Evolutionary conservation across 2,329 filamentous ascomycete genomes (phyloP).

Genomic region (Penicillium sp.): DNA sequence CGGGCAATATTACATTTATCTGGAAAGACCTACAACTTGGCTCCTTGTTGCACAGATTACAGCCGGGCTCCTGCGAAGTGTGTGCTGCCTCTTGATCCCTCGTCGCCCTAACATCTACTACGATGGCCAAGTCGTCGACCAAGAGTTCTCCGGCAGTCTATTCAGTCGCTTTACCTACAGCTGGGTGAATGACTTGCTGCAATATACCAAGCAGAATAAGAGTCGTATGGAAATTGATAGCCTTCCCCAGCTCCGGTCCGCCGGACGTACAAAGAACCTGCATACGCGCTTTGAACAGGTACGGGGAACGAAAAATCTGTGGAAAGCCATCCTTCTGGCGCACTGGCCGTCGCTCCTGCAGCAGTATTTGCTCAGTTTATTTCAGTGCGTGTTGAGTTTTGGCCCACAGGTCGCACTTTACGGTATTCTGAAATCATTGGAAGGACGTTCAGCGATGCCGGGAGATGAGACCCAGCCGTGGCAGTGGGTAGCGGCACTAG

Average conservation of each 20-base stretch:
- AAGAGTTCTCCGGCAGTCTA: not conserved
- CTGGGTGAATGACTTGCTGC: constrained; percentile 46
- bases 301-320: not conserved
- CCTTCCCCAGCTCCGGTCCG: not conserved
- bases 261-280: not conserved
- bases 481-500: not conserved
- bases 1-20: too few species aligned
- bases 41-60: not conserved
- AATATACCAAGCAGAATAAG: not conserved
- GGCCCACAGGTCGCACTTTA: not conserved
- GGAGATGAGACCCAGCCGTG: not conserved
- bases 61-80: not conserved
- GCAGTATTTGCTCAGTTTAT: not conserved
- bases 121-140: not conserved
- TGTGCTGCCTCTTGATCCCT: not conserved
- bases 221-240: not conserved
- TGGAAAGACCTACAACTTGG: too few species aligned
- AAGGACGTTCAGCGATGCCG: not conserved
- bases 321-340: not conserved
- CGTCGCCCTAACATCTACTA: not conserved
- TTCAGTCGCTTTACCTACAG: constrained; percentile 46
- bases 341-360: not conserved
- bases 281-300: not conserved
- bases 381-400: not conserved
- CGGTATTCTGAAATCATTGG: not conserved